A percentile compares a stretch with the other conserved stretches of the same genome.
Conservation (phyloP, 2,329 filamentous ascomycete genomes). For the Nigrospora oryzae region DNA sequence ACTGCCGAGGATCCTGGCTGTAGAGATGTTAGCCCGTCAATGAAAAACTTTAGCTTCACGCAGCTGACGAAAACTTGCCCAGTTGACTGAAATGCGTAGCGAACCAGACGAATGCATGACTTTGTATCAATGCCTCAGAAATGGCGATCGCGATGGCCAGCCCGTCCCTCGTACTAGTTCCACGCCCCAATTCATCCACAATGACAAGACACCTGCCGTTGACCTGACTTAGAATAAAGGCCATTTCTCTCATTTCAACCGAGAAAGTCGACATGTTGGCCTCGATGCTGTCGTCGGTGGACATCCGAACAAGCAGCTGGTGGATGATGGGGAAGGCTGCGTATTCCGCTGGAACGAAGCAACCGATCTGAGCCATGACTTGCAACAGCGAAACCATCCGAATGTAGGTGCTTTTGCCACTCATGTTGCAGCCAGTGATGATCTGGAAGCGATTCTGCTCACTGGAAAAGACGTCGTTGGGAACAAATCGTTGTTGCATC, state of each 20-base stretch:
- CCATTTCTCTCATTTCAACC: constrained; percentile 91
- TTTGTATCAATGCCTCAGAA: constrained; percentile 78
- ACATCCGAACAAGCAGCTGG: constrained; percentile 80
- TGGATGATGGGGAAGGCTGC: constrained; percentile 73
- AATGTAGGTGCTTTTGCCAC: constrained; percentile 94
- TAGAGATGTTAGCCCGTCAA: neutral
- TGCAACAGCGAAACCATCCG: constrained; percentile 73
- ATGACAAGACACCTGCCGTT: constrained; percentile 70
- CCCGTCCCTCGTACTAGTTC: constrained; percentile 83
- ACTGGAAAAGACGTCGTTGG: constrained; percentile 84
- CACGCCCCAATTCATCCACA: constrained; percentile 85
- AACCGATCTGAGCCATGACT: constrained; percentile 90
- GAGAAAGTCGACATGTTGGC: constrained; percentile 91
- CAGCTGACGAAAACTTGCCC: constrained; percentile 23
- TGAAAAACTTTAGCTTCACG: neutral
- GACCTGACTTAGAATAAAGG: constrained; percentile 82
- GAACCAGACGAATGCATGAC: constrained; percentile 77
- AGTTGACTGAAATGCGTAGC: constrained; percentile 88
- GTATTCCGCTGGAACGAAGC: constrained; percentile 80
- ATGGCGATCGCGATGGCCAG: constrained; percentile 85
- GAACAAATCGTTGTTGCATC: constrained; percentile 61
- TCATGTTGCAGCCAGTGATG: constrained; percentile 97
- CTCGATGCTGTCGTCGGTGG: constrained; percentile 80
- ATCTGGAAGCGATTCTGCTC: constrained; percentile 80
- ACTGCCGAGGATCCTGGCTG: constrained; percentile 62